Percentiles rank a stretch among this genome's conserved stretches.
Conservation (phyloP, 2,329 filamentous ascomycete genomes). For the Cyclaneusma minus region DNA sequence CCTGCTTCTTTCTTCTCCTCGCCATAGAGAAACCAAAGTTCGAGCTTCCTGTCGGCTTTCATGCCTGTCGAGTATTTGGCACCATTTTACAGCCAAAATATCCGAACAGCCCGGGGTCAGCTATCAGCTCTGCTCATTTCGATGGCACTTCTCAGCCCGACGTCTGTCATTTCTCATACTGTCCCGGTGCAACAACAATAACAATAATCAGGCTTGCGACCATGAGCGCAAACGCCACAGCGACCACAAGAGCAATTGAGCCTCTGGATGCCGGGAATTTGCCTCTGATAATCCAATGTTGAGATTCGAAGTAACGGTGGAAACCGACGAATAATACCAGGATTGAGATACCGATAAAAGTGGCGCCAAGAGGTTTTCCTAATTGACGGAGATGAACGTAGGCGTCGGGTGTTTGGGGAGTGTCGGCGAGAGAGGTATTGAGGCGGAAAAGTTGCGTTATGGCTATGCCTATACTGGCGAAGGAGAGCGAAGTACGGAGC, state of each 20-base stretch:
- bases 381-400: constrained; percentile 37
- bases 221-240: constrained; percentile 49
- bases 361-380: constrained; percentile 60
- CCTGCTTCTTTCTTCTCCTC: too few species aligned
- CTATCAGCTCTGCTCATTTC: too few species aligned
- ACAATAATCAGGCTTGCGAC: constrained; percentile 43
- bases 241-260: constrained; percentile 54
- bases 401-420: constrained; percentile 13
- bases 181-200: constrained; percentile 31
- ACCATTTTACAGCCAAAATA: too few species aligned
- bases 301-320: constrained; percentile 61
- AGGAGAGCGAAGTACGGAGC: constrained; percentile 68
- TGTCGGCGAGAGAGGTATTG: constrained; percentile 43
- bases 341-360: constrained; percentile 63
- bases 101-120: too few species aligned
- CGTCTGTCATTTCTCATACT: constrained; percentile 15
- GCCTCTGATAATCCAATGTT: constrained; percentile 65
- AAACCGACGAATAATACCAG: constrained; percentile 63
- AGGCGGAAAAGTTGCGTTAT: constrained; percentile 76
- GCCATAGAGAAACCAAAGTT: too few species aligned
- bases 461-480: constrained; percentile 70
- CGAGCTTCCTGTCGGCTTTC: too few species aligned
- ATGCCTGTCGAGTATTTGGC: too few species aligned
- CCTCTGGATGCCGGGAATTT: constrained; percentile 70
- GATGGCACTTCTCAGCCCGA: too few species aligned